A percentile compares a stretch with the other conserved stretches of the same genome.
Conservation (phyloP, 352 stramenopile genomes). For the Pythium grandisporangium region DNA sequence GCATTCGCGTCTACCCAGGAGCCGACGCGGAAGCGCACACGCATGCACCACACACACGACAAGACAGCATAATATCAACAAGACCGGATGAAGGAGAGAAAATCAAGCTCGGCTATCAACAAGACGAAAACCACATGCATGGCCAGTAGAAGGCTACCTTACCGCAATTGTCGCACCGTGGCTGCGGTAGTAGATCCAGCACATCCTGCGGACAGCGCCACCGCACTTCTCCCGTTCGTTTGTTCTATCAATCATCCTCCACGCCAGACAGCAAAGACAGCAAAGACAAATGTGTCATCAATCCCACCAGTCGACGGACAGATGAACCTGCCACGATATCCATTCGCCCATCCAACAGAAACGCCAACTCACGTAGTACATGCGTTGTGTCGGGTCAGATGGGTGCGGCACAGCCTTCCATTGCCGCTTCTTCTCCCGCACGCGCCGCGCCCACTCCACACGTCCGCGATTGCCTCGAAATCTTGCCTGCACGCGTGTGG, state of each 20-base stretch:
- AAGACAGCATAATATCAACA: conserved; percentile 2
- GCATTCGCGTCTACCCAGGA: no score
- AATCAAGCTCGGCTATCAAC: not conserved
- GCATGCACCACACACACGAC: conserved; percentile 3
- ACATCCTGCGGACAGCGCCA: conserved; percentile 87
- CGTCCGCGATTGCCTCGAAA: conserved; percentile 68
- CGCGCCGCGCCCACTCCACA: conserved; percentile 35
- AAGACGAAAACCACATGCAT: no score
- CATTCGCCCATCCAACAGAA: not conserved
- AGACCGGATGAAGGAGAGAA: no score
- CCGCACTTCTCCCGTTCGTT: conserved; percentile 88
- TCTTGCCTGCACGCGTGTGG: conserved; percentile 65
- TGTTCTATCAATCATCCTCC: conserved; percentile 47
- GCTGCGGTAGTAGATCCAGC: conserved; percentile 84
- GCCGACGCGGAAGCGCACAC: no score
- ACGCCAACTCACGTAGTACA: conserved; percentile 82
- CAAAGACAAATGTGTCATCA: no score
- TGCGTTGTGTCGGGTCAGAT: conserved; percentile 56
- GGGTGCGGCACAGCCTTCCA: conserved; percentile 90
- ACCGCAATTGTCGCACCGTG: conserved; percentile 88
- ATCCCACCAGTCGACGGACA: no score
- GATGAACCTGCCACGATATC: no score
- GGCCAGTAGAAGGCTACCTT: no score
- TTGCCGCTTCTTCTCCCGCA: conserved; percentile 55
- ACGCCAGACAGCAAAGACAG: conserved; percentile 1